These are phyloP conservation scores for Dactylella cylindrospora DNA, from an alignment of 2,329 filamentous ascomycete species.

Conservation along the genomic window DNA sequence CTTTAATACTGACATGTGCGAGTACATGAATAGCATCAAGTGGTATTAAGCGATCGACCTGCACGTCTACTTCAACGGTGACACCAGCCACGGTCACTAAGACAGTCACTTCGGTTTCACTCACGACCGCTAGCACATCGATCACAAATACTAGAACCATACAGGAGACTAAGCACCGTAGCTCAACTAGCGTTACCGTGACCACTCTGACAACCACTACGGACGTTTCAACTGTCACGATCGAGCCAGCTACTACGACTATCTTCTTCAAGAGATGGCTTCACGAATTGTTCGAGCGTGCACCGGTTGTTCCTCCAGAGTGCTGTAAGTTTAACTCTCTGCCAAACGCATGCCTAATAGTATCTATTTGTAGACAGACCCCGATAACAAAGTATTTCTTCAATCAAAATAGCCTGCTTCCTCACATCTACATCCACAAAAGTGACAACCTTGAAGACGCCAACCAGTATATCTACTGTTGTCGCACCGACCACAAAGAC, in stretches of 20 bases:
- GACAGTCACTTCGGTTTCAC: background rate
- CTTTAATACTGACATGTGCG: no score
- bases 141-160: background rate
- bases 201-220: background rate
- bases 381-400: no score
- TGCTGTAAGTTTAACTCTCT: constrained; percentile 2
- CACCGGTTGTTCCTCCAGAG: background rate
- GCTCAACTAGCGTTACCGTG: background rate
- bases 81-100: background rate
- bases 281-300: background rate
- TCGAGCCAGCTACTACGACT: no score
- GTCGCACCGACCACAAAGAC: no score
- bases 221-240: no score
- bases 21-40: background rate
- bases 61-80: background rate
- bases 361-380: background rate
- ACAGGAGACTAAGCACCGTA: background rate
- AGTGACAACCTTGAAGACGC: background rate
- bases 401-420: background rate
- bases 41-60: background rate
- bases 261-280: background rate
- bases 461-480: no score
- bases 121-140: background rate
- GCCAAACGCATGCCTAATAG: background rate
- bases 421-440: background rate